phyloP scores from a whole-genome alignment of 345 rosid species.

The Eucalyptus cloeziana region DNA sequence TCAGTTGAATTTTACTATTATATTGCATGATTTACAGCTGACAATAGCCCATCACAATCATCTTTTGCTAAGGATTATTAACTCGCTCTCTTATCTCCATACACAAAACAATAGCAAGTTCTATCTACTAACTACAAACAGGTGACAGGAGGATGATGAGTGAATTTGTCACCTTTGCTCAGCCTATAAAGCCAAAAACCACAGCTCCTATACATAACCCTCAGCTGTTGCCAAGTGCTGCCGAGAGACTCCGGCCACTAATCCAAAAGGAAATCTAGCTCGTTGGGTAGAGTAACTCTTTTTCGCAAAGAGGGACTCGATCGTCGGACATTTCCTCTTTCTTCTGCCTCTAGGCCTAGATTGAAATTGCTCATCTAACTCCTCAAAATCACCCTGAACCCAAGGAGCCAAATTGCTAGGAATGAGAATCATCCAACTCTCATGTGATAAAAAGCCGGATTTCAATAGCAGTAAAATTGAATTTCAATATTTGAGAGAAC shows the following conservation, averaged over 20 bases:
- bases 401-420: background rate
- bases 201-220: background rate
- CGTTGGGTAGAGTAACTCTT: conserved; percentile 33
- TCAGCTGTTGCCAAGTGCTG: no score
- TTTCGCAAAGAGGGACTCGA: conserved; percentile 51
- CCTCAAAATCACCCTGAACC: conserved; percentile 68
- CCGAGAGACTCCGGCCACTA: no score
- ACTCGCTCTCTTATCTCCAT: conserved; percentile 23
- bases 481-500: background rate
- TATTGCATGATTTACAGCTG: background rate
- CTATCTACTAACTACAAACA: no score
- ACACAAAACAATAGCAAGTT: background rate
- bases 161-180: background rate
- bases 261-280: background rate
- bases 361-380: conserved; percentile 44
- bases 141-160: background rate
- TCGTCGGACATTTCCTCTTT: conserved; percentile 48
- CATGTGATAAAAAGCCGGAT: background rate
- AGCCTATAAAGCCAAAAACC: background rate
- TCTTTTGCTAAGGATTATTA: background rate
- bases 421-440: background rate
- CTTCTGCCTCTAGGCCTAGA: conserved; percentile 72
- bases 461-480: background rate
- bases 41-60: background rate
- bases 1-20: no score